Base-by-base conservation (phyloP, 192 early-diverging fungal species). In the Jimgerdemannia lactiflua region DNA sequence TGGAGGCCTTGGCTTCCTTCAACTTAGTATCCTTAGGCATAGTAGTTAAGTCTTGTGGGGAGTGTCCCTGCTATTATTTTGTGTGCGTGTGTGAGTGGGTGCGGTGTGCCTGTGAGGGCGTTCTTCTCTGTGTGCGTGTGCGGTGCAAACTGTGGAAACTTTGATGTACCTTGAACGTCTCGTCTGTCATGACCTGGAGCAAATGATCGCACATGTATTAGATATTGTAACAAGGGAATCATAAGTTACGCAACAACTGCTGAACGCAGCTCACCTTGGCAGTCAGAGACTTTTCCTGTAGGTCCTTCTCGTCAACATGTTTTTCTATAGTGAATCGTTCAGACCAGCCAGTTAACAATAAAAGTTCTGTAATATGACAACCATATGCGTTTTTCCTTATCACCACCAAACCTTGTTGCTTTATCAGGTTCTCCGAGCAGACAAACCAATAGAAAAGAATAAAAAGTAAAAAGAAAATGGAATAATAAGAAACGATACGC, bases 361-460 rank as follows among this genome's bases (percentile, higher is more conserved):
- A 64, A 59, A 79, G 42, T 67, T 71, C 66, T 80, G 80, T 80
- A 79, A 83, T 81, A 69, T 98, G 80, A 79, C 98, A 95, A 67
- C 81, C 83, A 9, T 97, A 97, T 70, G 97, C 91, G 42, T 97
- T 95, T 3, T 84, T 73, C 14, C 87, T 84, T 11, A 85, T 83
- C 4, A 94, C 79, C 39, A 89, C 86, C 14, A 85, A 82, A 70
- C 98, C 81, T 39, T 98, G 88, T 39, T 89, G 74, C 39, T 92
- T 92, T 71, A 91, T 80, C 77, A 92, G 86, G 11, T 82, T 76
- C 80, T 96, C 91, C 68, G n/a, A n/a, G n/a, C n/a, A n/a, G n/a
- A n/a, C n/a, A n/a, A n/a, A n/a, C n/a, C n/a, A n/a, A n/a, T n/a
- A n/a, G n/a, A n/a, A n/a, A n/a, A n/a, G n/a, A n/a, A n/a, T n/a